These are phyloP conservation scores for Heliosperma pusillum DNA, from an alignment of 148 eudicot genomes.

Conservation along the genomic window DNA sequence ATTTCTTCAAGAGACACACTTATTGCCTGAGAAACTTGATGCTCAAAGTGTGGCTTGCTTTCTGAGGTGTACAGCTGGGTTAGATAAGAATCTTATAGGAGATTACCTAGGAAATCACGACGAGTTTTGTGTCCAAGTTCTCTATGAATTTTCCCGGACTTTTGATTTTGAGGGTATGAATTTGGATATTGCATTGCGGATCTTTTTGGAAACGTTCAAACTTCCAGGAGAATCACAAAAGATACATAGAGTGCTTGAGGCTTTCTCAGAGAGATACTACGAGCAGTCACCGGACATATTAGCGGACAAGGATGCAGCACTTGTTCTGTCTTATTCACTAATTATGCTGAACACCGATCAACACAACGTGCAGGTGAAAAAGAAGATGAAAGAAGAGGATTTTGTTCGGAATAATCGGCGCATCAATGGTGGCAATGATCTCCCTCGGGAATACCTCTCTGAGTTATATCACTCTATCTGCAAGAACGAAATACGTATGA, in stretches of 20 bases:
- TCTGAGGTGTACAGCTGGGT: slow-evolving; percentile 77
- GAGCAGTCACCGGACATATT: slow-evolving; percentile 82
- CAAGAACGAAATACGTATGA: slow-evolving; percentile 74
- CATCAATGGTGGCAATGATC: slow-evolving; percentile 89
- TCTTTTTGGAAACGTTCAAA: slow-evolving; percentile 28
- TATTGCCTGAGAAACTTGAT: slow-evolving; percentile 82
- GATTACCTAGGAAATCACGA: slow-evolving; percentile 92
- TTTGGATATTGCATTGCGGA: slow-evolving; percentile 28
- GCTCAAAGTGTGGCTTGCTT: slow-evolving; percentile 89
- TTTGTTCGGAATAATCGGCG: slow-evolving; percentile 80
- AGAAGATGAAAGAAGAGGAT: slow-evolving; percentile 94
- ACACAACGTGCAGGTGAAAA: slow-evolving; percentile 88
- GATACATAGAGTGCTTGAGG: slow-evolving; percentile 93
- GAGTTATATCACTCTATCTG: slow-evolving; percentile 77
- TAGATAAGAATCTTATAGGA: slow-evolving; percentile 89
- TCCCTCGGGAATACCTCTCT: slow-evolving; percentile 72
- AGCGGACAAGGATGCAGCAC: slow-evolving; percentile 92
- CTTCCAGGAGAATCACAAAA: slow-evolving; percentile 56
- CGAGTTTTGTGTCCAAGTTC: slow-evolving; percentile 83
- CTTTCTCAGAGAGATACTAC: slow-evolving; percentile 83
- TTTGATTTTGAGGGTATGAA: slow-evolving; percentile 31
- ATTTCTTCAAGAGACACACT: slow-evolving; percentile 68
- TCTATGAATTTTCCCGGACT: slow-evolving; percentile 80
- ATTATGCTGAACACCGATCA: slow-evolving; percentile 94
- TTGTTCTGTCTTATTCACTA: slow-evolving; percentile 75